Base-by-base conservation (phyloP, 208 protist genomes). In the Herpetomonas tarakana region DNA sequence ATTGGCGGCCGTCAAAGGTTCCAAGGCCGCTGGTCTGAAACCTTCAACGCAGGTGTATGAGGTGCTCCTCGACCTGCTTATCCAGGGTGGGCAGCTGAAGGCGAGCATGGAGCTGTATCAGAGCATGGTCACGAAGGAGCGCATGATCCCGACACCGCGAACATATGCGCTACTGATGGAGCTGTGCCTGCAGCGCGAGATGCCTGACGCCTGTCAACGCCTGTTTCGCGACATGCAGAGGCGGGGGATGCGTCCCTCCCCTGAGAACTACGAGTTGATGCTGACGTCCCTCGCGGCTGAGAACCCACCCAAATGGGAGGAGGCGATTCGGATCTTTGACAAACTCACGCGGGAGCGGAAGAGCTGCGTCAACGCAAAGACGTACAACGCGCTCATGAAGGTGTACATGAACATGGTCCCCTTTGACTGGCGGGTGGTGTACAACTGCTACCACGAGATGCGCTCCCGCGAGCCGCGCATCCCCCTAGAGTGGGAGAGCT, bases 381-480 rank as follows among this genome's bases (percentile, higher is more conserved):
- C 79, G 12, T 96, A 96, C 82, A 90, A 93, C 56, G 80, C 86
- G 1, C 76, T 96, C 1, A 88, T 96, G 80, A 65, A 64, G 4
- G 90, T 93, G 50, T 93, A 96, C 62, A 60, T 91, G 58, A 93
- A 96, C 72, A 93, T 93, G 76, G 64, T 63, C 25, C 90, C 90
- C 0, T 96, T 91, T 58, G 90, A 96, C 68, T 96, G 90, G 86
- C 81, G 90, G 18, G 77, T 92, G 19, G 86, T 96, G 9, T 93
- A 96, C 67, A 93, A 93, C 68, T 92, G 84, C 64, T 96, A 96
- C 64, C 68, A 80, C 28, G 86, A 93, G 53, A 72, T 96, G 72
- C 81, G 90, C 62, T 50, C 64, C 44, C 75, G 73, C 14, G 55
- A 82, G 51, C 90, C 90, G 0, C 62, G 62, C 1, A 85, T 96